Conservation (phyloP, 345 rosid genomes). For the Euphorbia peplus region DNA sequence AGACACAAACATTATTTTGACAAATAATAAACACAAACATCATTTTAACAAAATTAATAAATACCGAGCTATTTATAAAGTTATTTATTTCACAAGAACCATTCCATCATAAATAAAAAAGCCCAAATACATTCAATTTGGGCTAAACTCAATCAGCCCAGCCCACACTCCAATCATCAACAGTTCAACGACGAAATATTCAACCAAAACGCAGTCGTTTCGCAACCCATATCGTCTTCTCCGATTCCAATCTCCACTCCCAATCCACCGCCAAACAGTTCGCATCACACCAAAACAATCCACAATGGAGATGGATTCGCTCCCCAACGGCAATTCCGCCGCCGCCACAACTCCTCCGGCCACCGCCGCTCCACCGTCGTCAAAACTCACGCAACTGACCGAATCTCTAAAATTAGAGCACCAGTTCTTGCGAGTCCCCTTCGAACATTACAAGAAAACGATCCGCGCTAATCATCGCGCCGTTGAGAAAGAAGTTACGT, state of each 20-base stretch:
- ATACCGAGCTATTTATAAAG: no score
- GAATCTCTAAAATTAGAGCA: conserved; percentile 90
- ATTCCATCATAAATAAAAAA: no score
- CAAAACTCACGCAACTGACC: conserved; percentile 56
- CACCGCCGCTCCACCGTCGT: conserved; percentile 37
- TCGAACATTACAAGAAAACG: conserved; percentile 93
- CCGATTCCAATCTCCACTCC: neutral
- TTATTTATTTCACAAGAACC: no score
- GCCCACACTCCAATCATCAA: no score
- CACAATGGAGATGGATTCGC: conserved; percentile 27
- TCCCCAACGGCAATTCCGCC: conserved; percentile 33
- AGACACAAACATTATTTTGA: no score
- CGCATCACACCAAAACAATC: neutral
- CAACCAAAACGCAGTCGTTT: neutral
- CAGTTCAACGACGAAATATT: no score
- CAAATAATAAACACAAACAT: no score
- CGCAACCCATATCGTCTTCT: neutral
- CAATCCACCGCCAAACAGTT: neutral
- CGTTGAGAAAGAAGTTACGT: conserved; percentile 74
- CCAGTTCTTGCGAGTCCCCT: conserved; percentile 89
- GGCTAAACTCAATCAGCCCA: no score
- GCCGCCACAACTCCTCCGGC: conserved; percentile 23
- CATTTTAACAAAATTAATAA: no score
- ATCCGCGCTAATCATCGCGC: conserved; percentile 79
- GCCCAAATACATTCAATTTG: no score